Evolutionary conservation across 2,329 filamentous ascomycete species (phyloP), one percentile per base, ranked within the genome.

Genomic region (Penicillium olsonii): DNA sequence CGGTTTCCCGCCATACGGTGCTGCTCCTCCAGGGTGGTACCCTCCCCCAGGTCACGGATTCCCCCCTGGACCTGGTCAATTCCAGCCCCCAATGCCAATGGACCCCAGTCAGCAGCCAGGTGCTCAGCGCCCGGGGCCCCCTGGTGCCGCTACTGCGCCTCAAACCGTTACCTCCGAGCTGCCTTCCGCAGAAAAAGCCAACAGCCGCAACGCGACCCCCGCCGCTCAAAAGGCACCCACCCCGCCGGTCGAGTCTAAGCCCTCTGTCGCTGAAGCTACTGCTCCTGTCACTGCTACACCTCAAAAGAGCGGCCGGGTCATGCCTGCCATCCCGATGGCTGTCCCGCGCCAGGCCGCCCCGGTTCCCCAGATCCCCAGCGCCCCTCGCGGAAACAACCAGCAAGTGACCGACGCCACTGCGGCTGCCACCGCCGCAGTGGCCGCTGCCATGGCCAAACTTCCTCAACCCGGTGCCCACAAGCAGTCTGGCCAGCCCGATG

Each of bases 31-130:
- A 40, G 87, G 87, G 48, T 95, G 90, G 88, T 92, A 85, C 66
- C 87, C 87, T 59, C 83, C 81, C 45, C 84, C 84, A 8, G 87
- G 86, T 6, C 88, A 89, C 70, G 86, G 85, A 20, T 94, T 90
- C 60, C 87, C 85, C 27, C 84, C 82, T 54, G 77, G 72, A 24
- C 85, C 83, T 12, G 85, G 81, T 40, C 82, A 78, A 17, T 88
- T 87, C 64, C 85, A 84, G 52, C 83, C 82, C 29, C 79, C 65
- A 48, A 75, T 81, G 66, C 81, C 80, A 18, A 78, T 81, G 53
- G 83, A 81, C 27, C 80, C 81, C 35, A 77, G 78, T 31, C 69
- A 71, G 42, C 72, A 71, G 34, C 61, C 59, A 29, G 68, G 68
- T 41, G 66, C 71, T 34, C 72, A 69, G 56, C 67, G 65, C 22